Base-by-base conservation (phyloP, 768 basidiomycete species). In the Suillus paluster region DNA sequence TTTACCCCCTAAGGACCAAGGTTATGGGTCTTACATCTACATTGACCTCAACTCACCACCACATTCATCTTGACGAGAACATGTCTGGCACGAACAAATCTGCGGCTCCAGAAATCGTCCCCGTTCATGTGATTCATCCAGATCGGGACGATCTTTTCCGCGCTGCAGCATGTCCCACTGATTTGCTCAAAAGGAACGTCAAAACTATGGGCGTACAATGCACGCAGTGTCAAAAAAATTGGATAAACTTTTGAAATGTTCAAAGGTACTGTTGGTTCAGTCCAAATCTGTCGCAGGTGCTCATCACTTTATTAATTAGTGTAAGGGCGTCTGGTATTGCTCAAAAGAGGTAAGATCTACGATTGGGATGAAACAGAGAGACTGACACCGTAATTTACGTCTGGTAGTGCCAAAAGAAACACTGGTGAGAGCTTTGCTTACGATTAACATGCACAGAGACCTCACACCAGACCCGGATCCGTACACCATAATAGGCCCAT, bases 291-390 rank as follows among this genome's bases (percentile, higher is more conserved):
- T 39, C 14, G 19, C 30, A 27, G 21, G 2, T 14, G 12, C 10
- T 48, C 17, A 33, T 33, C 27, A 3, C 10, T 11, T 21, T 5
- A 33, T 34, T 38, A 6, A 15, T 15, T 36, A 68, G 66, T 68
- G 67, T 48, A 68, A 68, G 25, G 58, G 67, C 17, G 61, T 65
- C 38, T 65, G 66, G 67, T 67, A 65, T 49, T 68, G 64, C 57
- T 68, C 67, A 8, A 65, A 65, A 46, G 67, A 33, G 58, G 58
- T 48, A 15, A 25, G 23, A 36, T 21, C 12, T 53, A 7, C 21
- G 7, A 53, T 12, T 5, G 52, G 21, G 12, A 53, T 4, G n/a
- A 53, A 21, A 34, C 7, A 0, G 14, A n/a, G 17, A 12, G 19
- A 19, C 2, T 15, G 52, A 44, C 14, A 21, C 9, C n/a, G 5